Evolutionary conservation across 2,329 filamentous ascomycete genomes (phyloP).

Genomic region (Geosmithia morbida): DNA sequence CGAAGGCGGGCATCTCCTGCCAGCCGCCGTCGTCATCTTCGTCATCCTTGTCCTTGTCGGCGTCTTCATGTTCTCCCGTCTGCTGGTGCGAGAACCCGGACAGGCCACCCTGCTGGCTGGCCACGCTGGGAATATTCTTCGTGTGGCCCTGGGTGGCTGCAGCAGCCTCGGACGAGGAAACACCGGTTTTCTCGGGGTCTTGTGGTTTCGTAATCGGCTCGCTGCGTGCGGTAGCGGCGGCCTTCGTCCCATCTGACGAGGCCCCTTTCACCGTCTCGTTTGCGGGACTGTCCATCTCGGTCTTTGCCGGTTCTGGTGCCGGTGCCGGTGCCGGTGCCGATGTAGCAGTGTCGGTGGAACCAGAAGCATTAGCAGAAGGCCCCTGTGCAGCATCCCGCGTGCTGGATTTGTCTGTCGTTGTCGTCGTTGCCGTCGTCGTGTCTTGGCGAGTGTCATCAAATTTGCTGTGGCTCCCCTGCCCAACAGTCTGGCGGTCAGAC

Average conservation of each 20-base stretch:
- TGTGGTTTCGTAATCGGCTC: neutral
- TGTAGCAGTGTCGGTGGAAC: neutral
- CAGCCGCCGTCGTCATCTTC: conserved; percentile 51
- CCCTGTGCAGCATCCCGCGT: neutral
- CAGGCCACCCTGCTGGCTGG: conserved; percentile 1
- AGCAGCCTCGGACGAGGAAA: neutral
- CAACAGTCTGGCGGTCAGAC: neutral
- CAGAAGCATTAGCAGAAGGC: neutral
- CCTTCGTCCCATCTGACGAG: neutral
- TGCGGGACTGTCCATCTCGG: neutral
- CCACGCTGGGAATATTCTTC: conserved; percentile 1
- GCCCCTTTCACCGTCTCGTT: neutral
- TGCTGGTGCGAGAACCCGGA: conserved; percentile 82
- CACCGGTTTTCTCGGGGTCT: neutral
- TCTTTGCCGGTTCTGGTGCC: neutral
- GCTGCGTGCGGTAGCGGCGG: neutral
- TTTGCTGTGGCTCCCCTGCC: neutral
- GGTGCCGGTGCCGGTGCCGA: neutral
- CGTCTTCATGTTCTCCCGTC: conserved; percentile 25
- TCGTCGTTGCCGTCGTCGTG: neutral
- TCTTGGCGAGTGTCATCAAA: neutral
- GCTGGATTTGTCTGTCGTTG: neutral
- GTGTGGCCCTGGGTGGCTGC: conserved; percentile 1
- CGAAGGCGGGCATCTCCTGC: conserved; percentile 91
- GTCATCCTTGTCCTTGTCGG: conserved; percentile 33